Evolutionary conservation across 495 filamentous ascomycete genomes (phyloP), one percentile per base, ranked within the genome.

Genomic region (Viridothelium virens): DNA sequence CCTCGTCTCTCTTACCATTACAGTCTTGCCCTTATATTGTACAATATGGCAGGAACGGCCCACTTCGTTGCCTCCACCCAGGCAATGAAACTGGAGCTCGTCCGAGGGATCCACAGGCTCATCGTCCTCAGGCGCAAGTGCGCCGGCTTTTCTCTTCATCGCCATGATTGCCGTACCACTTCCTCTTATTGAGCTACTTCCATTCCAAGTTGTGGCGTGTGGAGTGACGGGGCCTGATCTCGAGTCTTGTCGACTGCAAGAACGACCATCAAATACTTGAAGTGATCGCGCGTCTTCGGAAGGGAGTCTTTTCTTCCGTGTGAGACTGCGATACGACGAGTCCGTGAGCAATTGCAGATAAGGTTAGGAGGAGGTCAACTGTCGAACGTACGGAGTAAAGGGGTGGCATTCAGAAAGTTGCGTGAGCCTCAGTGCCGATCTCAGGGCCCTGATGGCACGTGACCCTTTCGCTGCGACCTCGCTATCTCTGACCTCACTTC

Each of bases 11-110:
- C 87, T 66, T 79, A 93, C 91, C 94, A 98, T 98, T 66, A 98
- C 90, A 5, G 94, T 97, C 74, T 98, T 98, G 25, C 94, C 94
- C 74, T 97, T 98, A 83, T 98, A 98, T 73, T 97, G 91, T 37
- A 98, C 85, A 66, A 98, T 96, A 75, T 98, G 94, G 78, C 94
- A 97, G 66, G 94, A 97, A 65, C 94, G 84, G 63, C 94, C 94
- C 65, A 98, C 94, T 77, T 98, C 94, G 74, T 96, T 97, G 46
- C 94, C 93, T 66, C 94, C 94, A 63, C 94, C 94, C 44, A 98
- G 80, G 69, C 91, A 93, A 62, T 96, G 84, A 73, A 98, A 98
- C 77, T 88, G 89, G 63, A 98, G 83, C 78, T 96, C 91, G 73
- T 98, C 94, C 0, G 89, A 81, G 2, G 78, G 77, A 66, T 80